Percentiles rank a stretch among this genome's conserved stretches.
These are phyloP conservation scores for Globisporangium heterothallicum DNA, from an alignment of 352 stramenopile species.

Conservation along the genomic window DNA sequence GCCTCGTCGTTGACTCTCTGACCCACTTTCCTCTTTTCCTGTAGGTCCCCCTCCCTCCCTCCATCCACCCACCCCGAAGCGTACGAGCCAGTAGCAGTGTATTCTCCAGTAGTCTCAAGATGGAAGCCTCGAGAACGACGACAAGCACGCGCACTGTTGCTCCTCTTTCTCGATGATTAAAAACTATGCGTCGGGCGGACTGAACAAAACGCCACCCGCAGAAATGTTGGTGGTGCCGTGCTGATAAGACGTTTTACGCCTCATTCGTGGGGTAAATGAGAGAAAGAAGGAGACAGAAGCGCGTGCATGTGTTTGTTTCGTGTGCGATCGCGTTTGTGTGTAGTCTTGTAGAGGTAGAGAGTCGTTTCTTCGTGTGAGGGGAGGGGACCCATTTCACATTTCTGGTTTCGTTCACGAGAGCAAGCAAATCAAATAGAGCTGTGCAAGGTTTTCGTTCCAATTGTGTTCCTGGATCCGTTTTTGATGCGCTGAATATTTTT, in stretches of 20 bases:
- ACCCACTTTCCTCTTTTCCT: slow-evolving; percentile 9
- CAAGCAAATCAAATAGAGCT: too few relatives aligned
- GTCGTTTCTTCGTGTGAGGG: too few relatives aligned
- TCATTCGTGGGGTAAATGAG: slow-evolving; percentile 52
- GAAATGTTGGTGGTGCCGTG: slow-evolving; percentile 74
- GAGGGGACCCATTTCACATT: too few relatives aligned
- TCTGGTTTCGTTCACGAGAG: too few relatives aligned
- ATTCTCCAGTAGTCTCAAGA: neutral
- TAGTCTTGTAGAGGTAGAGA: too few relatives aligned
- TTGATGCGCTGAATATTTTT: too few relatives aligned
- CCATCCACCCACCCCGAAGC: slow-evolving; percentile 11
- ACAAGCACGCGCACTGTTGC: neutral
- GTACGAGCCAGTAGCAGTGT: slow-evolving; percentile 4
- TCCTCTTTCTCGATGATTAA: slow-evolving; percentile 73
- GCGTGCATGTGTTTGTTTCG: too few relatives aligned
- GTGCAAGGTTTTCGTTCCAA: too few relatives aligned
- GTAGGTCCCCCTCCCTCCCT: slow-evolving; percentile 29
- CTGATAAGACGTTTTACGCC: slow-evolving; percentile 70
- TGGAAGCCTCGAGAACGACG: neutral
- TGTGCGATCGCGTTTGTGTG: too few relatives aligned
- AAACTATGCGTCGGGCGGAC: slow-evolving; percentile 83
- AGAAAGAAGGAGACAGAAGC: slow-evolving; percentile 25
- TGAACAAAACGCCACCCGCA: slow-evolving; percentile 77
- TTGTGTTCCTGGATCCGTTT: too few relatives aligned
- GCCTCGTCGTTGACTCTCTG: slow-evolving; percentile 4